Evolutionary conservation across 768 basidiomycete genomes (phyloP).

Genomic region (Rhodotorula paludigena): DNA sequence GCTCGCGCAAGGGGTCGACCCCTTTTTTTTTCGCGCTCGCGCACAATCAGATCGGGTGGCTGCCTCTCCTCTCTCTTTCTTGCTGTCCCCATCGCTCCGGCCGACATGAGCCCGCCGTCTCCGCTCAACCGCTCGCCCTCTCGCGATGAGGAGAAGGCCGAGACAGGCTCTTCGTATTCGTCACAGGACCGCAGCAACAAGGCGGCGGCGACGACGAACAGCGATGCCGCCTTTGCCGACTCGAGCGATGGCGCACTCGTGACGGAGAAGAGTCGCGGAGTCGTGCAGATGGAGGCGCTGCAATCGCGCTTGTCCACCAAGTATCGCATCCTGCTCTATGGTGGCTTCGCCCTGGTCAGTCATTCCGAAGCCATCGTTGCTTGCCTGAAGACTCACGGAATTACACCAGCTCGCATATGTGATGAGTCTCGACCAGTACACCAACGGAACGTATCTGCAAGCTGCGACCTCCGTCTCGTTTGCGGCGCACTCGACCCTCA

Average conservation of each 20-base stretch:
- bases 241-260: not conserved
- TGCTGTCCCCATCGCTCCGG: no score
- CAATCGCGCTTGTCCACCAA: conserved; percentile 36
- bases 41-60: no score
- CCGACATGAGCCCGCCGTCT: no score
- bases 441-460: conserved; percentile 39
- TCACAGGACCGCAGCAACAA: no score
- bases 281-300: conserved; percentile 45
- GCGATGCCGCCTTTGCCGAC: conserved; percentile 15
- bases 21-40: no score
- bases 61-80: no score
- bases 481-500: conserved; percentile 43
- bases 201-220: not conserved
- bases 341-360: conserved; percentile 42
- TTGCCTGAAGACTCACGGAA: no score
- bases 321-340: conserved; percentile 42
- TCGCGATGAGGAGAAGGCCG: no score
- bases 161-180: no score
- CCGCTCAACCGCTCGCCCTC: no score
- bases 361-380: no score
- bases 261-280: conserved; percentile 41
- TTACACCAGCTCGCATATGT: conserved; percentile 46
- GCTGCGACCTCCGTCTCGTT: conserved; percentile 43
- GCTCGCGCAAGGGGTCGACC: no score
- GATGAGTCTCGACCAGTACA: conserved; percentile 41